Evolutionary conservation across 192 early-diverging fungal species (phyloP), one percentile per base, ranked within the genome.

Genomic region (Pilaira anomala): DNA sequence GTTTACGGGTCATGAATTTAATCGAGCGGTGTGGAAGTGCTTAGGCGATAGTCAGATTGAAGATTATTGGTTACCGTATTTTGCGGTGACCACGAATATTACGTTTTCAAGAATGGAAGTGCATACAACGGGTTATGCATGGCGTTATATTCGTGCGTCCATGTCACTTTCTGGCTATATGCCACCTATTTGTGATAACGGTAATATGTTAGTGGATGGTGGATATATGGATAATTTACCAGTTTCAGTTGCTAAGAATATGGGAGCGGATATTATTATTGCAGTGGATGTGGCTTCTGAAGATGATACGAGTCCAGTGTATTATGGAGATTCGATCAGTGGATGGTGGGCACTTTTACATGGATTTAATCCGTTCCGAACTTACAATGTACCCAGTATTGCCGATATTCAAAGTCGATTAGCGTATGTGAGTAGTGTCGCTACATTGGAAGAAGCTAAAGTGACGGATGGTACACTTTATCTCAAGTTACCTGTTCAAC

Each of bases 141-240:
- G 97, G 97, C 87, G 95, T 5, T 97, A 94, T 49, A 84, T 99
- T 45, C 88, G 97, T 26, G 97, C 97, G 2, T 97, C 94, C 44
- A 99, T 99, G 97, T 96, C 94, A 2, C 80, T 99, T 11, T 88
- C 93, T 5, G 95, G 94, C 7, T 97, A 91, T 70, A 76, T 99
- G 62, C 97, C 97, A 1, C 97, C 97, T 0, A 77, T 99, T 36
- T 97, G 93, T 68, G 94, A 98, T 72, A 89, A 97, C 63, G 97
- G 97, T 25, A 83, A 95, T 66, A 87, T 99, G 88, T 76, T 99
- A n/a, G 86, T 99, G 12, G 97, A 99, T 69, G 97, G 97, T 57
- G 97, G 97, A 4, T 99, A 99, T 73, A 83, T 98, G 77, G 94
- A 98, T 72, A 97, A 98, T 72, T 75, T 99, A 62, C 97, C 97